Evolutionary conservation across 768 basidiomycete species (phyloP), one percentile per base, ranked within the genome.

Genomic region (Cyclocybe cylindracea): DNA sequence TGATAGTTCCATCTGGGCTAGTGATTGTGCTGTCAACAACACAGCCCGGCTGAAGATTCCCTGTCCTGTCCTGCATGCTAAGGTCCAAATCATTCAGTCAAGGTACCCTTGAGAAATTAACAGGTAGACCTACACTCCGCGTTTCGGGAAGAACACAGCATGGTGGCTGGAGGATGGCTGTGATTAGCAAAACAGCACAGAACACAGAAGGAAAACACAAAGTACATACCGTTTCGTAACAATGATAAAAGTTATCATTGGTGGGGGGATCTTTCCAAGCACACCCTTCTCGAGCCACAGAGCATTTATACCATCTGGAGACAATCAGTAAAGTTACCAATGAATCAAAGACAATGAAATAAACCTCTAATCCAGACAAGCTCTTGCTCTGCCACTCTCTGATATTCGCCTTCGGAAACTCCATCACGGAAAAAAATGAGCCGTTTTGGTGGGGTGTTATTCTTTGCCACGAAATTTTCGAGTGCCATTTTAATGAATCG

Each of bases 181-280:
- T 48, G 13, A 38, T 24, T 7, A 38, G 14, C 46, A 48, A 6
- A 3, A 16, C 36, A 18, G 39, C 13, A 34, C 18, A 44, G 33
- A 14, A 51, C 46, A 39, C 5, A 50, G 45, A 0, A 78, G 78
- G 34, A 65, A 83, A 78, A 64, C 82, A 81, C 5, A 77, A 68
- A 7, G 78, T 65, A 37, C 83, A 44, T 83, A 86, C 44, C 85
- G 68, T 62, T 88, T 88, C 1, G 80, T 82, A 6, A 87, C 86
- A 13, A 85, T 72, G 10, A 87, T 76, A 57, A 78, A 85, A 0
- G 79, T 77, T 0, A 87, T 14, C 1, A 63, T 66, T 0, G 84
- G 82, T 50, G 66, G 64, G 0, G 59, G 55, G 6, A 11, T 14
- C 19, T 44, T 51, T n/a, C 24, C 24, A 5, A 24, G 24, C 24